Percentiles rank a stretch among this genome's conserved stretches.
These are phyloP conservation scores for Aureobasidium sp. DNA, from an alignment of 2,329 filamentous ascomycete genomes.

Conservation along the genomic window DNA sequence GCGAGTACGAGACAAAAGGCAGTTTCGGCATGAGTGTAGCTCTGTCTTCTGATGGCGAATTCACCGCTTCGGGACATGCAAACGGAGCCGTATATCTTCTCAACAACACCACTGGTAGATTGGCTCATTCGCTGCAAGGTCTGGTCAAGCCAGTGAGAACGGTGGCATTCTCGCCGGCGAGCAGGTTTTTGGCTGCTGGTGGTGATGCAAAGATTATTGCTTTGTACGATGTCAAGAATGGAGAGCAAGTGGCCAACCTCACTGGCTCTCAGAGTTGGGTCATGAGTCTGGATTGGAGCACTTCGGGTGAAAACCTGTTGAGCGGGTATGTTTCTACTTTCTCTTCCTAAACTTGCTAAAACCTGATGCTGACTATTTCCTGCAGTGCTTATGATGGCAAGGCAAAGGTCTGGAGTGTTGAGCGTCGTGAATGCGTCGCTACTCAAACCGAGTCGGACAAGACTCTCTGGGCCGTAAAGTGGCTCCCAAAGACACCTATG, in stretches of 20 bases:
- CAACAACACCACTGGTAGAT: conserved; percentile 78
- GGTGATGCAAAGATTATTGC: conserved; percentile 85
- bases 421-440: conserved; percentile 73
- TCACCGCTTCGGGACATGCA: conserved; percentile 87
- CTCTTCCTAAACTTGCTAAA: too few species aligned
- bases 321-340: conserved; percentile 53
- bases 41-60: conserved; percentile 66
- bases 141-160: conserved; percentile 79
- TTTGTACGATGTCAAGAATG: conserved; percentile 84
- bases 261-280: conserved; percentile 78
- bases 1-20: conserved; percentile 83
- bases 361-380: not conserved
- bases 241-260: conserved; percentile 84
- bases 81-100: conserved; percentile 91
- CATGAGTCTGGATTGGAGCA: conserved; percentile 83
- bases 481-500: conserved; percentile 58
- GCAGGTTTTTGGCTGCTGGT: conserved; percentile 76
- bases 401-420: conserved; percentile 91
- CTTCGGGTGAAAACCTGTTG: conserved; percentile 82
- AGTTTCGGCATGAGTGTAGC: conserved; percentile 88
- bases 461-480: conserved; percentile 73
- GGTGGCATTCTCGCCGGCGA: conserved; percentile 79
- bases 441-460: conserved; percentile 89
- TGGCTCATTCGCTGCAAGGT: conserved; percentile 82
- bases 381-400: conserved; percentile 75